A percentile compares a stretch with the other conserved stretches of the same genome.
These are phyloP conservation scores for Podaxis sp. DNA, from an alignment of 768 basidiomycete genomes.

Conservation along the genomic window DNA sequence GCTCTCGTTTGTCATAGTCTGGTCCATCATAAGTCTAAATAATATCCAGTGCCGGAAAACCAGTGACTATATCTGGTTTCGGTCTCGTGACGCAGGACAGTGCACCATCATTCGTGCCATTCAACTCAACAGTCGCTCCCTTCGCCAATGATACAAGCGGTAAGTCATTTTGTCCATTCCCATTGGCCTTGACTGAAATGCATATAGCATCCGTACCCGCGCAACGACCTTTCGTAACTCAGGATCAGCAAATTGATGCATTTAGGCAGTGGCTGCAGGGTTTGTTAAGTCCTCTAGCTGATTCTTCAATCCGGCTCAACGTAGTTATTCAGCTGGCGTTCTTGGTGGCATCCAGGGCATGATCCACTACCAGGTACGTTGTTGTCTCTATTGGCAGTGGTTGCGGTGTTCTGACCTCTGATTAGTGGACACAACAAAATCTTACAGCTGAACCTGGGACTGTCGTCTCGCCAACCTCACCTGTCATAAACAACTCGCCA, in stretches of 20 bases:
- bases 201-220: slow-evolving; percentile 4
- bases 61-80: slow-evolving; percentile 47
- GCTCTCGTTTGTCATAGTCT: not conserved
- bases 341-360: slow-evolving; percentile 35
- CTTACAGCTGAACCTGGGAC: slow-evolving; percentile 45
- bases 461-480: slow-evolving; percentile 31
- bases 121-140: slow-evolving; percentile 47
- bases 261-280: slow-evolving; percentile 51
- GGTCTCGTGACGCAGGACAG: slow-evolving; percentile 60
- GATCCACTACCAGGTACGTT: slow-evolving; percentile 42
- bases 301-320: not conserved
- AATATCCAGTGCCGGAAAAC: slow-evolving; percentile 49
- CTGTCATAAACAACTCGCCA: slow-evolving; percentile 27
- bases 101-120: slow-evolving; percentile 53
- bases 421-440: slow-evolving; percentile 53
- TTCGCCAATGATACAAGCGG: slow-evolving; percentile 27
- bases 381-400: not conserved
- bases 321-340: slow-evolving; percentile 31
- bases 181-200: not conserved
- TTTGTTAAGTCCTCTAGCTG: slow-evolving; percentile 20
- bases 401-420: slow-evolving; percentile 17
- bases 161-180: slow-evolving; percentile 2
- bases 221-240: slow-evolving; percentile 41
- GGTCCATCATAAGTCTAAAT: not conserved
- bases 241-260: slow-evolving; percentile 45